phyloP scores from a whole-genome alignment of 2,329 filamentous ascomycete species.

The Fusarium transvaalense region DNA sequence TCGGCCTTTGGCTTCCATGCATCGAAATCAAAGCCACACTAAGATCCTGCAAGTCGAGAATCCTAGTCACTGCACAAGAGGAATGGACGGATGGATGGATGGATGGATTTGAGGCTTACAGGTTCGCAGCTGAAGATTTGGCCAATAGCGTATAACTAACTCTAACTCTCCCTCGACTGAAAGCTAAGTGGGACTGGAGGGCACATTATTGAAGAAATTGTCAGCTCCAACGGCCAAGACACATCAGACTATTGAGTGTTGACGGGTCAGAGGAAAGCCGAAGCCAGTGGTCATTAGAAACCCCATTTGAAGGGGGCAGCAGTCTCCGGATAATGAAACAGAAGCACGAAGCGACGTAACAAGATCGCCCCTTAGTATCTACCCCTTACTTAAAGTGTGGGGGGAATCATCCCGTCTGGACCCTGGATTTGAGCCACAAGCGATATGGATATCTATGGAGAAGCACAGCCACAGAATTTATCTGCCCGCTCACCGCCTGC shows the following conservation, averaged over 20 bases:
- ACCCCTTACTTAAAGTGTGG: slow-evolving; percentile 43
- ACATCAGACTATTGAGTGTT: slow-evolving; percentile 11
- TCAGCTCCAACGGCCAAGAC: not conserved
- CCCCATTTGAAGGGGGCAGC: slow-evolving; percentile 22
- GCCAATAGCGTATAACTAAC: slow-evolving; percentile 35
- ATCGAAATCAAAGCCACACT: slow-evolving; percentile 13
- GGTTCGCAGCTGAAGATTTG: slow-evolving; percentile 33
- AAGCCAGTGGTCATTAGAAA: slow-evolving; percentile 4
- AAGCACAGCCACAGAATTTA: slow-evolving; percentile 33
- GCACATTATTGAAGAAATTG: slow-evolving; percentile 27
- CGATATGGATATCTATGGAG: slow-evolving; percentile 4
- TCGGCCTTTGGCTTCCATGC: slow-evolving; percentile 15
- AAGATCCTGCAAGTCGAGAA: slow-evolving; percentile 22
- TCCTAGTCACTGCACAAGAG: slow-evolving; percentile 11
- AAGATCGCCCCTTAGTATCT: slow-evolving; percentile 39
- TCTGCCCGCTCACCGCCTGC: slow-evolving; percentile 37
- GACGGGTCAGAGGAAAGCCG: slow-evolving; percentile 8
- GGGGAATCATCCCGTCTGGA: slow-evolving; percentile 35
- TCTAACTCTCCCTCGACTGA: slow-evolving; percentile 34
- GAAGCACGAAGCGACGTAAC: slow-evolving; percentile 36
- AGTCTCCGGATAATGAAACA: slow-evolving; percentile 37
- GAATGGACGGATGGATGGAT: not conserved
- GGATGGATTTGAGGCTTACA: slow-evolving; percentile 30
- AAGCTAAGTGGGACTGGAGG: slow-evolving; percentile 25
- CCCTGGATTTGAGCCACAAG: slow-evolving; percentile 45